These are phyloP conservation scores for Pleurotus giganteus DNA, from an alignment of 768 basidiomycete genomes.

Conservation along the genomic window DNA sequence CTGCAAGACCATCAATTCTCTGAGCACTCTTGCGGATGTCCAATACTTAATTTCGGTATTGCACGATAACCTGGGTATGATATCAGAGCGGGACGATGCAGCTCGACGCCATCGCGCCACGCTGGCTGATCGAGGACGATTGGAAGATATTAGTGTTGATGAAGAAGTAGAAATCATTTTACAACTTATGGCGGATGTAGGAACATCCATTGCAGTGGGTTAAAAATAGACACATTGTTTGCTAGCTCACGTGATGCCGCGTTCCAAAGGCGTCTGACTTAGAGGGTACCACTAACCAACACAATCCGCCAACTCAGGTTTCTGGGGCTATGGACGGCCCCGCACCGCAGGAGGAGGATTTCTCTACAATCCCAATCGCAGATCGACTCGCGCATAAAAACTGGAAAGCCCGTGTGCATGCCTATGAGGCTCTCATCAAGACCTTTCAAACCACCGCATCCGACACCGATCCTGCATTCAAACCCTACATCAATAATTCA, in stretches of 20 bases:
- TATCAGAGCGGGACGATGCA: conserved; percentile 51
- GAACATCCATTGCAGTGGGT: conserved; percentile 47
- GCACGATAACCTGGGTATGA: conserved; percentile 66
- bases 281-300: neutral
- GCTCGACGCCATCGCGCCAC: conserved; percentile 48
- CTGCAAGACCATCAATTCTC: conserved; percentile 57
- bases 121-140: conserved; percentile 34
- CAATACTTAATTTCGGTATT: conserved; percentile 71
- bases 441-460: conserved; percentile 87
- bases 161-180: conserved; percentile 53
- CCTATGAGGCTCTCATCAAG: conserved; percentile 84
- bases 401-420: conserved; percentile 97
- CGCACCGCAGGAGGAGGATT: conserved; percentile 93
- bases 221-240: conserved; percentile 14
- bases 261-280: neutral
- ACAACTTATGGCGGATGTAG: conserved; percentile 57
- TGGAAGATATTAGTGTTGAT: conserved; percentile 46
- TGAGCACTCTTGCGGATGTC: conserved; percentile 59
- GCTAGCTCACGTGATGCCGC: conserved; percentile 12
- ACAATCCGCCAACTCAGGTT: neutral
- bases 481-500: conserved; percentile 76
- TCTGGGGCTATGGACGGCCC: conserved; percentile 74
- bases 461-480: conserved; percentile 93
- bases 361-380: conserved; percentile 69
- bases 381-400: conserved; percentile 93